Evolutionary conservation across 169 alveolate species (phyloP).

Genomic region (Toxoplasma gondii): DNA sequence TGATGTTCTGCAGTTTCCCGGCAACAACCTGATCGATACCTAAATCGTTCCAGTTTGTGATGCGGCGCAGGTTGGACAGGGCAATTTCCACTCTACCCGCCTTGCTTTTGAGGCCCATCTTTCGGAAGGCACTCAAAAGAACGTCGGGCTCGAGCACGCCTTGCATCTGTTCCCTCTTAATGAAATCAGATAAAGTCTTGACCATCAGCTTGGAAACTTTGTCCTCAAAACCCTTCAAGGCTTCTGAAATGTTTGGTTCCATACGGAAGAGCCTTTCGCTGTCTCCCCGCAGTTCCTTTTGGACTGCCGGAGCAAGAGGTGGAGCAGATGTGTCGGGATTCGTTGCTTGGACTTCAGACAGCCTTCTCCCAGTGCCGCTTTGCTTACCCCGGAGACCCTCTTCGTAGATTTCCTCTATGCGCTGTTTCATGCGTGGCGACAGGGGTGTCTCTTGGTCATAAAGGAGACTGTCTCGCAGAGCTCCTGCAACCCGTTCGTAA

Average conservation of each 20-base stretch:
- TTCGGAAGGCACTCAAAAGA: background rate
- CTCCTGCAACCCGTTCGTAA: background rate
- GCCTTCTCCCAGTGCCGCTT: background rate
- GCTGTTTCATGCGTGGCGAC: background rate
- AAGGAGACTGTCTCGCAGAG: background rate
- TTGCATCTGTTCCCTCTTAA: background rate
- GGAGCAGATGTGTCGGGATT: background rate
- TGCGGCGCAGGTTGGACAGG: background rate
- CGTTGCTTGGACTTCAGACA: constrained; percentile 2
- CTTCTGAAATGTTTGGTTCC: background rate
- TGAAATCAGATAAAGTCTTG: background rate
- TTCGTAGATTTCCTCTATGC: background rate
- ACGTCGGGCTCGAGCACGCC: background rate
- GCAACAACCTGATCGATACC: constrained; percentile 8
- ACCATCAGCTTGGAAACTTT: background rate
- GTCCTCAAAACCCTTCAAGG: background rate
- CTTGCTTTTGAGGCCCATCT: background rate
- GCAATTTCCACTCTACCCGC: constrained; percentile 4
- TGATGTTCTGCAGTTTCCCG: constrained; percentile 9
- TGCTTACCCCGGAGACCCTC: background rate
- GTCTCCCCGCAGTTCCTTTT: background rate
- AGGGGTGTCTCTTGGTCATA: constrained; percentile 6
- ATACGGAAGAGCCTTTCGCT: background rate
- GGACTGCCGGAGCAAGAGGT: background rate
- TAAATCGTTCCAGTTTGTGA: constrained; percentile 19